Evolutionary conservation across 1,139 yeast species (phyloP), one percentile per base, ranked within the genome.

Genomic region (Candida anutae): DNA sequence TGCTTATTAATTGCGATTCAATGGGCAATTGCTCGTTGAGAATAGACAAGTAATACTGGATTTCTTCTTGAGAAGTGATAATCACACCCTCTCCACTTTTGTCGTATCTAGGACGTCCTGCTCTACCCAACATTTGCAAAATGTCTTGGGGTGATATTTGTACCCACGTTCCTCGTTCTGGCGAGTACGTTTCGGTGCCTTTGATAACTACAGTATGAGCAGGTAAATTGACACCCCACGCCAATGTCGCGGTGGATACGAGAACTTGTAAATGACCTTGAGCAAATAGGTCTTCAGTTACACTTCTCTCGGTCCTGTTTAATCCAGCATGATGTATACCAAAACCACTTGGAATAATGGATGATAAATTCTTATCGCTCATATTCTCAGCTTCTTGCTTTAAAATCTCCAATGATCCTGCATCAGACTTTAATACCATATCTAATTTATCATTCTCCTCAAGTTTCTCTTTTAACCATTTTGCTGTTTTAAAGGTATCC

Each of bases 171-270:
- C 97, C 95, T 37, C 73, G 73, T 42, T 82, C 93, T 0, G 99
- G 96, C 3, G 93, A 81, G 46, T 90, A 93, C 0, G 90, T 78
- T 44, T 87, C 94, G 0, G 98, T 90, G 0, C 97, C 98, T 46
- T 90, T 88, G 35, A 90, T 83, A 16, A 90, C 78, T 16, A 90
- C 98, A 0, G 96, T 85, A 43, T 90, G 96, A 0, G 97, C 97
- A 1, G 98, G 98, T 32, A 90, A 66, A 48, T 90, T 90, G 21
- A 90, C 97, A 66, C 98, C 98, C 98, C 97, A 90, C 0, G 98
- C 97, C 38, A 90, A 69, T 0, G 98, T 90, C 0, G 97, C 95
- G 1, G 98, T 90, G 0, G 94, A 85, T 1, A 88, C 94, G 29
- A 90, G 62, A 1, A 88, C 85, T 42, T 76, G 78, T 16, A 85